These are phyloP conservation scores for Evansstolkia leycettana DNA, from an alignment of 495 filamentous ascomycete genomes.

Conservation along the genomic window DNA sequence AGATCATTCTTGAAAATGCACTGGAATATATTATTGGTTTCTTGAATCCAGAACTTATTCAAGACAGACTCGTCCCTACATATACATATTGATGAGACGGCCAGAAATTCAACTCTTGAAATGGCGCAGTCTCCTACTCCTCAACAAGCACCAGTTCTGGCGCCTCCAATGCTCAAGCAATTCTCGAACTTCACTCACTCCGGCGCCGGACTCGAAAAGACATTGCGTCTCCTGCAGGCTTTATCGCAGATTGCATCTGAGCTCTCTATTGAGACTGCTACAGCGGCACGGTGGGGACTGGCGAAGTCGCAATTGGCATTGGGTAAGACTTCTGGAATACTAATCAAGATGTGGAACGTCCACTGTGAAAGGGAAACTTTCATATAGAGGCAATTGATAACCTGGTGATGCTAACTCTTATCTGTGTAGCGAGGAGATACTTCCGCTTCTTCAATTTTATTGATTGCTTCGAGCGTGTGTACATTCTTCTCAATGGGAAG, in stretches of 20 bases:
- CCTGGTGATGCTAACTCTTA: background rate
- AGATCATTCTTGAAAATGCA: too few relatives aligned
- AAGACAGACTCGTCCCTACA: too few relatives aligned
- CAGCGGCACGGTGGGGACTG: conserved; percentile 12
- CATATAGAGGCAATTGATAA: too few relatives aligned
- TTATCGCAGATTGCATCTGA: conserved; percentile 34
- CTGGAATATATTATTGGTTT: too few relatives aligned
- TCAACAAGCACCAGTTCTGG: too few relatives aligned
- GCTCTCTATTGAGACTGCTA: conserved; percentile 15
- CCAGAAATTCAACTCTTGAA: too few relatives aligned
- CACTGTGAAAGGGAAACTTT: too few relatives aligned
- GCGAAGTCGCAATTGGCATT: conserved; percentile 24
- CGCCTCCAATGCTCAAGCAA: conserved; percentile 6
- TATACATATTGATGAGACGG: too few relatives aligned
- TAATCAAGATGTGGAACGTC: too few relatives aligned
- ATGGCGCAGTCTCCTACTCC: too few relatives aligned
- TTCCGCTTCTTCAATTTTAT: conserved; percentile 53
- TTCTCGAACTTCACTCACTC: conserved; percentile 25
- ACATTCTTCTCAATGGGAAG: conserved; percentile 11
- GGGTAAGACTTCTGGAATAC: conserved; percentile 20
- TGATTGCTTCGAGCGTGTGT: conserved; percentile 42
- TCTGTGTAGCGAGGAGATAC: conserved; percentile 41
- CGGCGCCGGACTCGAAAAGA: conserved; percentile 44
- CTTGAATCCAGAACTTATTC: too few relatives aligned
- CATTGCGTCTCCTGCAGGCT: conserved; percentile 48